These are phyloP conservation scores for Penicillium desertorum DNA, from an alignment of 495 filamentous ascomycete species.

Conservation along the genomic window DNA sequence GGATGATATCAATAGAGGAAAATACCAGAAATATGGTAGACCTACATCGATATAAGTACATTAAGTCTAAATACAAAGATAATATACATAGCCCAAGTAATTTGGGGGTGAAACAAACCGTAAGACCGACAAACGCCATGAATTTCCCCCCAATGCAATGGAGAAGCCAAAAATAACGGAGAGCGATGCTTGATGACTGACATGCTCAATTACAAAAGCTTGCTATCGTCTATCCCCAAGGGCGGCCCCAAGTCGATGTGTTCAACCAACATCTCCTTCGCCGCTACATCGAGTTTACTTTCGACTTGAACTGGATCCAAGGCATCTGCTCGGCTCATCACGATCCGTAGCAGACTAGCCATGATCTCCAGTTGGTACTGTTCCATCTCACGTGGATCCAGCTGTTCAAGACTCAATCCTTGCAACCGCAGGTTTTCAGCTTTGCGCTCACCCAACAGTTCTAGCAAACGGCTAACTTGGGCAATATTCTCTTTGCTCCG, in stretches of 20 bases:
- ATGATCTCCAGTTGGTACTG: slow-evolving; percentile 54
- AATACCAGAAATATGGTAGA: not conserved
- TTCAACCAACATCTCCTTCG: slow-evolving; percentile 55
- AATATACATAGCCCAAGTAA: slow-evolving; percentile 7
- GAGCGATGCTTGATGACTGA: not conserved
- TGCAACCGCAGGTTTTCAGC: slow-evolving; percentile 34
- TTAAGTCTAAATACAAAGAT: slow-evolving; percentile 2
- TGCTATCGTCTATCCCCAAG: slow-evolving; percentile 32
- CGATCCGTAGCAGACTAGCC: slow-evolving; percentile 48
- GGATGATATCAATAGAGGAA: too few relatives aligned
- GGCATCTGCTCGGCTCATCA: slow-evolving; percentile 47
- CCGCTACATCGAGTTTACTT: slow-evolving; percentile 44
- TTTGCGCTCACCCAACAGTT: slow-evolving; percentile 41
- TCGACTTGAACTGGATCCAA: slow-evolving; percentile 38
- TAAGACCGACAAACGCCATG: slow-evolving; percentile 4
- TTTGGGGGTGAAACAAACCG: not conserved
- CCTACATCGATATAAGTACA: not conserved
- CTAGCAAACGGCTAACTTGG: slow-evolving; percentile 39
- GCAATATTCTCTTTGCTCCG: slow-evolving; percentile 47
- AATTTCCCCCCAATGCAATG: slow-evolving; percentile 1
- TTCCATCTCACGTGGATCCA: slow-evolving; percentile 41
- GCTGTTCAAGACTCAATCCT: slow-evolving; percentile 37
- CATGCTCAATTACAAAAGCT: slow-evolving; percentile 23
- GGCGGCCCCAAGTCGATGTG: slow-evolving; percentile 36
- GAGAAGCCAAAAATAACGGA: not conserved